Conservation (phyloP, 768 basidiomycete genomes). For the Mycena galopus region DNA sequence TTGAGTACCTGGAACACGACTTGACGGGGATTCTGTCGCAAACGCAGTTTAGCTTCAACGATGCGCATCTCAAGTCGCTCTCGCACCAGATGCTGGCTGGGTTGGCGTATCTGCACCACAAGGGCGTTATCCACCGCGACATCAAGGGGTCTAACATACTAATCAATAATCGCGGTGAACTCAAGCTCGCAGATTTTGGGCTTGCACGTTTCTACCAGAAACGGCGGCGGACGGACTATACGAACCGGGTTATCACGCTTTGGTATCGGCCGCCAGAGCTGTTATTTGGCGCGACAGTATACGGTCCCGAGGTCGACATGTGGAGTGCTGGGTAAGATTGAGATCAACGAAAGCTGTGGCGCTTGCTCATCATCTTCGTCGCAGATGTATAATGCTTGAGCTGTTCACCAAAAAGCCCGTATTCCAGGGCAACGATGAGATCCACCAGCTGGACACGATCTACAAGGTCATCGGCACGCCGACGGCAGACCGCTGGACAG, state of each 20-base stretch:
- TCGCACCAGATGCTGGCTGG: slow-evolving; percentile 97
- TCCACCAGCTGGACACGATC: slow-evolving; percentile 95
- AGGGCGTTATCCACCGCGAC: slow-evolving; percentile 96
- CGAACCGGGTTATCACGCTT: slow-evolving; percentile 98
- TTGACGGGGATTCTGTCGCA: slow-evolving; percentile 95
- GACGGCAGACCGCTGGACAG: slow-evolving; percentile 84
- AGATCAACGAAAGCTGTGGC: neutral
- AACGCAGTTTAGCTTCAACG: slow-evolving; percentile 85
- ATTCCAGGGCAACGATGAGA: slow-evolving; percentile 99
- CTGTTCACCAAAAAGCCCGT: slow-evolving; percentile 94
- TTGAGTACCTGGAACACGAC: slow-evolving; percentile 99
- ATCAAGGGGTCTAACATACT: slow-evolving; percentile 99
- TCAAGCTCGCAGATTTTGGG: slow-evolving; percentile 98
- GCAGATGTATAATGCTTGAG: slow-evolving; percentile 98
- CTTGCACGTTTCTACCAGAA: slow-evolving; percentile 97
- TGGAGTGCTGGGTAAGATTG: slow-evolving; percentile 93
- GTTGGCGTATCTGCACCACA: slow-evolving; percentile 94
- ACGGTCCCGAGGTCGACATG: slow-evolving; percentile 98
- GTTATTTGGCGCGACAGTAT: slow-evolving; percentile 94
- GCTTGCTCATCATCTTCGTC: slow-evolving; percentile 19
- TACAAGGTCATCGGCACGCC: slow-evolving; percentile 95
- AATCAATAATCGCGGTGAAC: slow-evolving; percentile 89
- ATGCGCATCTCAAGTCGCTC: slow-evolving; percentile 94
- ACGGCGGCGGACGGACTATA: slow-evolving; percentile 91
- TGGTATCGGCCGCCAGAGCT: slow-evolving; percentile 99